Percentiles rank a stretch among this genome's conserved stretches.
phyloP scores from a whole-genome alignment of 352 stramenopile genomes.

The Thraustochytrium striatum region DNA sequence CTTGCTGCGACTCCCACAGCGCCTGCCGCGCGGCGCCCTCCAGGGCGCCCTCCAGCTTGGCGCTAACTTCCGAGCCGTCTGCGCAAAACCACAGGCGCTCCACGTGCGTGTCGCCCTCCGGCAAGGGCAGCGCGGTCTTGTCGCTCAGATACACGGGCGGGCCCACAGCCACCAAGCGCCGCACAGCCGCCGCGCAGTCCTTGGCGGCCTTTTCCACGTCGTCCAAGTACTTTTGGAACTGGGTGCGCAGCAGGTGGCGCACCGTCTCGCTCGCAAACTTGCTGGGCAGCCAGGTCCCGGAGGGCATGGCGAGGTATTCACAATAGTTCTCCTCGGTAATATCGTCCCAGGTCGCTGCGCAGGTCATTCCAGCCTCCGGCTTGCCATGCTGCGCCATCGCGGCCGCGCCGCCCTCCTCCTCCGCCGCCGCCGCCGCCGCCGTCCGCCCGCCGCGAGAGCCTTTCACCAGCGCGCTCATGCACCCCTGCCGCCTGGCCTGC shows the following conservation, averaged over 20 bases:
- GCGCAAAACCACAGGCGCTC: conserved; percentile 35
- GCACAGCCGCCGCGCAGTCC: conserved; percentile 44
- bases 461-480: no score
- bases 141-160: conserved; percentile 39
- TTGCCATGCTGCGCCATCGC: not conserved
- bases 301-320: conserved; percentile 38
- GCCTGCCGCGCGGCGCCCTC: conserved; percentile 24
- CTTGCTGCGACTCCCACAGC: conserved; percentile 39
- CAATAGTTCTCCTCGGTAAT: conserved; percentile 50
- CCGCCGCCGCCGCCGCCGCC: no score
- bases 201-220: conserved; percentile 47
- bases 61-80: conserved; percentile 16
- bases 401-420: not conserved
- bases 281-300: conserved; percentile 15
- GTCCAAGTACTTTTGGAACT: conserved; percentile 39
- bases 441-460: not conserved
- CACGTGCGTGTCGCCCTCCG: conserved; percentile 38
- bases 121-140: conserved; percentile 4
- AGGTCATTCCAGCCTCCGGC: conserved; percentile 18
- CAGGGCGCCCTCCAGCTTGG: conserved; percentile 35
- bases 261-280: conserved; percentile 17
- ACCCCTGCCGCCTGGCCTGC: not conserved
- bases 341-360: conserved; percentile 44
- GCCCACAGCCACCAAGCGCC: conserved; percentile 22
- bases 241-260: conserved; percentile 32